These are phyloP conservation scores for Psophocarpus tetragonolobus DNA, from an alignment of 306 rosid genomes.

Conservation along the genomic window DNA sequence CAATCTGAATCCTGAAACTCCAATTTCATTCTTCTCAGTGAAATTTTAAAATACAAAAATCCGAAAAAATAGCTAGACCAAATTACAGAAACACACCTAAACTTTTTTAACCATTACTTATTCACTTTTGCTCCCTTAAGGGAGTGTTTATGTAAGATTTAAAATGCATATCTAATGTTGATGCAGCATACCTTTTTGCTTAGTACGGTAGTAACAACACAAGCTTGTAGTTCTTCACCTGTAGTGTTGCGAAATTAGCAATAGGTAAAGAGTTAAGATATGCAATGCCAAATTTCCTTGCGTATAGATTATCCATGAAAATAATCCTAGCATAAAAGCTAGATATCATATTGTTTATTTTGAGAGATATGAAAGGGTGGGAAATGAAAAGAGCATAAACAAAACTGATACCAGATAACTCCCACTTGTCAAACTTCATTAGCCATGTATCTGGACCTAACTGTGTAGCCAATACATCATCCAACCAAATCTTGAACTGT, in stretches of 20 bases:
- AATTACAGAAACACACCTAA: too few relatives aligned
- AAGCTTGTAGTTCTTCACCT: conserved; percentile 47
- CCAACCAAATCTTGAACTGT: conserved; percentile 70
- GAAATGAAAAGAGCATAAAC: conserved; percentile 19
- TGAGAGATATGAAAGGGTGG: neutral
- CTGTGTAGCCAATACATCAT: conserved; percentile 52
- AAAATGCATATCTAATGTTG: too few relatives aligned
- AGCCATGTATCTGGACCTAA: conserved; percentile 68
- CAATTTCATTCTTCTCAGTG: conserved; percentile 37
- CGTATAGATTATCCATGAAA: neutral
- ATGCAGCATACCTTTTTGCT: conserved; percentile 44
- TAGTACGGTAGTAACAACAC: conserved; percentile 35
- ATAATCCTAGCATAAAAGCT: neutral
- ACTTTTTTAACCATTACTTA: too few relatives aligned
- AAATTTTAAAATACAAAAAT: neutral
- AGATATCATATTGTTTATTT: neutral
- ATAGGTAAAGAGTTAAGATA: neutral
- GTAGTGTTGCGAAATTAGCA: conserved; percentile 16
- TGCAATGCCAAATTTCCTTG: neutral
- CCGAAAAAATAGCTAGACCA: too few relatives aligned
- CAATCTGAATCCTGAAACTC: conserved; percentile 50
- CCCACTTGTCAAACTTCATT: conserved; percentile 78
- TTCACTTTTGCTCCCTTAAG: too few relatives aligned
- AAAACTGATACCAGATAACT: conserved; percentile 53
- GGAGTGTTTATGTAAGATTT: too few relatives aligned